Evolutionary conservation across 441 rosid species (phyloP), one percentile per base, ranked within the genome.

Genomic region (Sinapis alba): DNA sequence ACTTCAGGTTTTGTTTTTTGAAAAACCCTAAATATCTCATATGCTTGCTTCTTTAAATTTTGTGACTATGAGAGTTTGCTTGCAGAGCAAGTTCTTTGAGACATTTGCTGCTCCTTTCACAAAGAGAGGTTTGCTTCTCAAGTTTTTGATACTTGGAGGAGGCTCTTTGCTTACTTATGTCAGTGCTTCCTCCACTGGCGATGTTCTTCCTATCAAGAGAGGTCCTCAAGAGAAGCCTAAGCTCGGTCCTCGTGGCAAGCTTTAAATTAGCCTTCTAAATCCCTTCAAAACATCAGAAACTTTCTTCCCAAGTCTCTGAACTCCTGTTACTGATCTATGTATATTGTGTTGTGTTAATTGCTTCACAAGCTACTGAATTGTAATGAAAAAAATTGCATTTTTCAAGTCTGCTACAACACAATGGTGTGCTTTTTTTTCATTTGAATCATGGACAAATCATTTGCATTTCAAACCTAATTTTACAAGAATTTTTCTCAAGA

Each of bases 1-100:
- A 78, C 97, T 91, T 59, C 99, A 89, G 98, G 98, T 91, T 75
- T 61, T 19, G 0, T 56, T 0, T 21, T 57, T n/a, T 2, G 0
- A 23, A 65, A 53, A 65, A 53, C 71, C 20, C n/a, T 15, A 3
- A 41, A n/a, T 43, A 21, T 6, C 16, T 8, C 19, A 0, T 7
- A 21, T 23, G 62, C 15, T 61, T 23, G 62, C 15, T 61, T 45
- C 38, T 56, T 61, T 16, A 30, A 57, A n/a, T 12, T 67, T 2
- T 56, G 58, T 54, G 60, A 54, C 3, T 23, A 2, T 56, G 30
- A 23, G 30, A 12, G 4, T 23, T 56, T 62, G 5, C 51, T 51
- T 80, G 83, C 88, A 96, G 99, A 93, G 99, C 94, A 96, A 93
- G 86, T 96, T 93, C 90, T 93, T 93, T 72, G 98, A 93, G 91